Evolutionary conservation across 768 basidiomycete genomes (phyloP), one percentile per base, ranked within the genome.

Genomic region (Boletellus ananas): DNA sequence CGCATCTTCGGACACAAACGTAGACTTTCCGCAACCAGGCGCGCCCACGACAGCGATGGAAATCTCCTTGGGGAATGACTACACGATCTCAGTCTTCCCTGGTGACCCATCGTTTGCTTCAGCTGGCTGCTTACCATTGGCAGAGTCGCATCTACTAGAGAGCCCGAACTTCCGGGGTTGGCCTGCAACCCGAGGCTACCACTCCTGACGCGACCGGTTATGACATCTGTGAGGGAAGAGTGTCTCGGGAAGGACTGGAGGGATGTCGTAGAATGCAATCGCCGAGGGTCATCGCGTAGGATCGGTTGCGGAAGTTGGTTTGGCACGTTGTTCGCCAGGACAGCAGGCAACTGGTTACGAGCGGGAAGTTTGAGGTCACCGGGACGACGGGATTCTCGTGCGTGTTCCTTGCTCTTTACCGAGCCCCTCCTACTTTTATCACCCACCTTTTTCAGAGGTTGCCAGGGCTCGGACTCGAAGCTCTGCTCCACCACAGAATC

Each of bases 1-100:
- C 48, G 93, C 73, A 11, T 91, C 93, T 63, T 84, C 85, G 33
- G 75, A 74, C 54, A 96, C 88, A 43, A 91, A 77, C 3, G 83
- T 80, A 2, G 90, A 85, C 70, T 97, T 97, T 52, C 94, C 95
- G 52, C 88, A 92, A 31, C 83, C 79, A 34, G 76, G 67, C 12
- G 81, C 77, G 13, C 95, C 95, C 34, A 94, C 76, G 31, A 98
- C 83, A 29, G 85, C 84, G 27, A 98, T 72, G 9, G 83, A 81
- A 43, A 87, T 58, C 43, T 70, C 65, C 52, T 60, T 69, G 10
- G 59, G 54, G 12, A 66, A 60, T 16, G 51, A 49, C 69, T 69
- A 37, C 17, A 42, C 25, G n/a, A 20, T 18, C 43, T 55, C 43
- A 59, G 55, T 41, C 47, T 50, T 29, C 36, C 41, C 27, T 33